Percentiles rank a stretch among this genome's conserved stretches.
These are phyloP conservation scores for Suhomyces kunorum DNA, from an alignment of 1,139 yeast species.

Conservation along the genomic window DNA sequence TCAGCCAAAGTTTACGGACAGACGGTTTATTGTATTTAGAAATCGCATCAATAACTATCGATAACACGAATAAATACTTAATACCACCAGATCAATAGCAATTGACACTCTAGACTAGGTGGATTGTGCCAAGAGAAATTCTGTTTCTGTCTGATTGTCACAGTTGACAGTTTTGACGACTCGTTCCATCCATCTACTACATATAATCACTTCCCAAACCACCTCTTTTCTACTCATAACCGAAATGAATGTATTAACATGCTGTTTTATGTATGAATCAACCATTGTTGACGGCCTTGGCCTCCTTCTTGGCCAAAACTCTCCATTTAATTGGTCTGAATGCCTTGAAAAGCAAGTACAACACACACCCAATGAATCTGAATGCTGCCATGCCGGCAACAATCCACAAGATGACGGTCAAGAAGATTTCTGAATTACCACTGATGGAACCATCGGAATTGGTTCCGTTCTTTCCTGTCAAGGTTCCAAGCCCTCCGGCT, in stretches of 20 bases:
- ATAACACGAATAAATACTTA: too few species aligned
- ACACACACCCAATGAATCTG: slow-evolving; percentile 43
- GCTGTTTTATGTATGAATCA: slow-evolving; percentile 5
- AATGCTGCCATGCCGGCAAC: slow-evolving; percentile 50
- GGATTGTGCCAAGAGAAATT: too few species aligned
- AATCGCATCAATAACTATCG: too few species aligned
- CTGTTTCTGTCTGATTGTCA: too few species aligned
- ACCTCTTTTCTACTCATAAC: not conserved
- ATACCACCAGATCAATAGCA: too few species aligned
- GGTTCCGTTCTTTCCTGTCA: slow-evolving; percentile 22
- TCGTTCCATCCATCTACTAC: too few species aligned
- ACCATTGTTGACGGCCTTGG: slow-evolving; percentile 16
- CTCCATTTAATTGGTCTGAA: slow-evolving; percentile 49
- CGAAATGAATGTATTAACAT: slow-evolving; percentile 1
- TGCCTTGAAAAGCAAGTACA: slow-evolving; percentile 37
- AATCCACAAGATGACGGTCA: slow-evolving; percentile 50
- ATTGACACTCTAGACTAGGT: too few species aligned
- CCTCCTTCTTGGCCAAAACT: slow-evolving; percentile 26
- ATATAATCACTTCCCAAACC: not conserved
- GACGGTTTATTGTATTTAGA: not conserved
- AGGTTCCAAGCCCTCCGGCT: slow-evolving; percentile 41
- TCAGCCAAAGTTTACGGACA: not conserved
- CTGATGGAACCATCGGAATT: slow-evolving; percentile 34
- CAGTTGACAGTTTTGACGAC: too few species aligned
- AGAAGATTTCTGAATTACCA: slow-evolving; percentile 43